phyloP scores from a whole-genome alignment of 441 rosid species.

The Omphalea diandra region DNA sequence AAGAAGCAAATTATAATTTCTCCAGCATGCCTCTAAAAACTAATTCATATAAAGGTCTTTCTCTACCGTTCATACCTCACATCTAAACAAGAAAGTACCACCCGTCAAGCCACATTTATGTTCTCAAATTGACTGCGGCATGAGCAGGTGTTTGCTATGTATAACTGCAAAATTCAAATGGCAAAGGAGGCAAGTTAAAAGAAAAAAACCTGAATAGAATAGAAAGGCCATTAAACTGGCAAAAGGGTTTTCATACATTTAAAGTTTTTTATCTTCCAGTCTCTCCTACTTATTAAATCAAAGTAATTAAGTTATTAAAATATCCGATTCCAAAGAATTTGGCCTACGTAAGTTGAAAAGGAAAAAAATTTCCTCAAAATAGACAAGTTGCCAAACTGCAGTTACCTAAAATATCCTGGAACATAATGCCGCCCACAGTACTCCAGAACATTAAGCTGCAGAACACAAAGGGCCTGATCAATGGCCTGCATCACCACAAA shows the following conservation, averaged over 20 bases:
- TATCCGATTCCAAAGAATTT: not conserved
- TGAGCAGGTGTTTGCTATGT: slow-evolving; percentile 50
- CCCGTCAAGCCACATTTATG: slow-evolving; percentile 57
- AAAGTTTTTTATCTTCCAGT: not conserved
- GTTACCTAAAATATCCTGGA: slow-evolving; percentile 56
- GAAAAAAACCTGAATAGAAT: not conserved
- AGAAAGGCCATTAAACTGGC: not conserved
- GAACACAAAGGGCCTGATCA: slow-evolving; percentile 56
- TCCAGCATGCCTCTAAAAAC: not conserved
- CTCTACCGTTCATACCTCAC: slow-evolving; percentile 43
- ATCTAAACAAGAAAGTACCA: slow-evolving; percentile 50
- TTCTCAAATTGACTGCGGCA: slow-evolving; percentile 52
- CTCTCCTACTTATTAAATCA: not conserved
- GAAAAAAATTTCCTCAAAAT: not conserved
- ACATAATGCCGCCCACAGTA: slow-evolving; percentile 49
- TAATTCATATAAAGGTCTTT: not conserved
- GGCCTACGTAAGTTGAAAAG: not conserved
- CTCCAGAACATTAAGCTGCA: slow-evolving; percentile 55
- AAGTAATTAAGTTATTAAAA: too few species aligned
- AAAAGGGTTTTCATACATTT: not conserved
- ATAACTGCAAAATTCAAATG: slow-evolving; percentile 41
- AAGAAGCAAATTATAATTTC: not conserved
- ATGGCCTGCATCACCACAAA: slow-evolving; percentile 44
- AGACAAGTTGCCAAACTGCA: not conserved
- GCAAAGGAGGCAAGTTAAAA: not conserved